Evolutionary conservation across 257 asterid species (phyloP).

Genomic region (Coffea eugenioides): DNA sequence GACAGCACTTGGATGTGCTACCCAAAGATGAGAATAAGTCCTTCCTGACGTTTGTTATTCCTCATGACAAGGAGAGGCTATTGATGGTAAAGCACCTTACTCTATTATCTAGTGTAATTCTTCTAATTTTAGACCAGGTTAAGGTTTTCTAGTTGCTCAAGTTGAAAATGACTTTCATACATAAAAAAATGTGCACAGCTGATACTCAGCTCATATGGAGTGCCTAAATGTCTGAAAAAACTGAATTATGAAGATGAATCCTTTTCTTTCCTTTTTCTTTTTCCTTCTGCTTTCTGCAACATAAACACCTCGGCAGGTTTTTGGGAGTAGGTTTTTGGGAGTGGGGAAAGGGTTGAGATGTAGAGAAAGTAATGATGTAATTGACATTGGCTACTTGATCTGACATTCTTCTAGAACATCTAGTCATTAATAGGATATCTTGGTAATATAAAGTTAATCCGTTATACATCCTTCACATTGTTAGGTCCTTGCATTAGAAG

Average conservation of each 20-base stretch:
- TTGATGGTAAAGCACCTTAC: conserved; percentile 25
- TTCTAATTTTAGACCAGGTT: conserved; percentile 47
- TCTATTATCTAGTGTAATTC: neutral
- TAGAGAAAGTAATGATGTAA: neutral
- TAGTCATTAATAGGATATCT: neutral
- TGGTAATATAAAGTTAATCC: neutral
- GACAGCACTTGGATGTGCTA: conserved; percentile 65
- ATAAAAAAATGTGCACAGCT: too few relatives aligned
- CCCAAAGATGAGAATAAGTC: conserved; percentile 89
- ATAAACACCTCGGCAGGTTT: neutral
- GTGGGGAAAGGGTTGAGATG: neutral
- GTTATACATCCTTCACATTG: neutral
- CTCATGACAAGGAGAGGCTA: conserved; percentile 82
- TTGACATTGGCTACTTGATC: neutral
- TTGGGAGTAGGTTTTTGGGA: neutral
- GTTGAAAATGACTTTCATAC: neutral
- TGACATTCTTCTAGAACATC: neutral
- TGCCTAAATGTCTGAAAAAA: neutral
- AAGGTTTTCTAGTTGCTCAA: conserved; percentile 38
- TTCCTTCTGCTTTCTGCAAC: too few relatives aligned
- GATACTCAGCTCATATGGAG: neutral
- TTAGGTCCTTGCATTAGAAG: neutral
- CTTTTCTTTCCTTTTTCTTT: neutral
- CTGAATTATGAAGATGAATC: neutral
- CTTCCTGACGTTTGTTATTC: conserved; percentile 82